Evolutionary conservation across 345 rosid genomes (phyloP).

Genomic region (Rubroshorea leprosula): DNA sequence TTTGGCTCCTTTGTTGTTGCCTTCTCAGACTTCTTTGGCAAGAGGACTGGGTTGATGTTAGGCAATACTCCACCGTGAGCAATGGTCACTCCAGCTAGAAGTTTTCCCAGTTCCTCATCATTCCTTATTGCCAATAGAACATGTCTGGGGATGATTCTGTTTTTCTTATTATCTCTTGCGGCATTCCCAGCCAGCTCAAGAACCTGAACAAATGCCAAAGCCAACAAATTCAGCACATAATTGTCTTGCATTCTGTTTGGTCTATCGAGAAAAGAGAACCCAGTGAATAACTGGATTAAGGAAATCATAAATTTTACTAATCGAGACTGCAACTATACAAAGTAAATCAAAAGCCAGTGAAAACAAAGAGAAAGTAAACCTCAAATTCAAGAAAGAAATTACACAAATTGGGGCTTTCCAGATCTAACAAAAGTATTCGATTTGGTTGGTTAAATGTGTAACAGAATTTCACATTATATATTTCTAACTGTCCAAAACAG

Average conservation of each 20-base stretch:
- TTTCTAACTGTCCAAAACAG: too few relatives aligned
- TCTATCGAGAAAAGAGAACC: too few relatives aligned
- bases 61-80: constrained; percentile 83
- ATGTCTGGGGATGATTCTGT: constrained; percentile 62
- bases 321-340: too few relatives aligned
- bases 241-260: too few relatives aligned
- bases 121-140: constrained; percentile 62
- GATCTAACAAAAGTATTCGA: too few relatives aligned
- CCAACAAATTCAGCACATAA: too few relatives aligned
- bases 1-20: constrained; percentile 41
- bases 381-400: background rate
- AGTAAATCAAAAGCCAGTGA: too few relatives aligned
- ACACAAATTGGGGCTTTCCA: too few relatives aligned
- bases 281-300: too few relatives aligned
- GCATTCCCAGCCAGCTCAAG: constrained; percentile 75
- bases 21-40: constrained; percentile 55
- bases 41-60: constrained; percentile 62
- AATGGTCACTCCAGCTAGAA: constrained; percentile 61
- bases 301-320: too few relatives aligned
- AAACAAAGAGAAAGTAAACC: constrained; percentile 2
- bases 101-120: constrained; percentile 65
- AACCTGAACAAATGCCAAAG: constrained; percentile 27
- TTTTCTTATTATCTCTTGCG: constrained; percentile 72
- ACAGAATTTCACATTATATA: too few relatives aligned
- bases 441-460: too few relatives aligned